These are phyloP conservation scores for Salix dunnii DNA, from an alignment of 345 rosid species.

Conservation along the genomic window DNA sequence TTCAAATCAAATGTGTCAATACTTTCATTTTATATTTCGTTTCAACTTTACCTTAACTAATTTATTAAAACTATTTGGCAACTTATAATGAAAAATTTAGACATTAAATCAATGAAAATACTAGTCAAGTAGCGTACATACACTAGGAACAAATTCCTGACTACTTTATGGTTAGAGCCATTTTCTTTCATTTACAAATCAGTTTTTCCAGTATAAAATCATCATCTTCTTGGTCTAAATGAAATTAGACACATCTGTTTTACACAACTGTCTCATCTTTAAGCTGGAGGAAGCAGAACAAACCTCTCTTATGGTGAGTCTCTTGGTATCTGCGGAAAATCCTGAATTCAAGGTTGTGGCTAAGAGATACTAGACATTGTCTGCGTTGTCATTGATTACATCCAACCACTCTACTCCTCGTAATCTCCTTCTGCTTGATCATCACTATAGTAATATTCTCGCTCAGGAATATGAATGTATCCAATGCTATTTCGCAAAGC, in stretches of 20 bases:
- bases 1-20: too few species aligned
- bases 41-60: too few species aligned
- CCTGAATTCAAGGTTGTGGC: constrained; percentile 64
- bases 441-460: constrained; percentile 8
- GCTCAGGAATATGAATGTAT: constrained; percentile 15
- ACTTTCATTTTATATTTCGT: too few species aligned
- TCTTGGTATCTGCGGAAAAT: constrained; percentile 59
- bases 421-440: background rate
- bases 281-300: background rate
- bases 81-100: too few species aligned
- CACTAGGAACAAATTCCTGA: too few species aligned
- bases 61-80: too few species aligned
- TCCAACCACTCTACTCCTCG: constrained; percentile 3
- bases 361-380: constrained; percentile 40
- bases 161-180: too few species aligned
- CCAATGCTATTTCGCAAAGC: constrained; percentile 50
- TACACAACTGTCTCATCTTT: background rate
- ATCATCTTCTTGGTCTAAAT: too few species aligned
- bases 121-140: too few species aligned
- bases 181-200: too few species aligned
- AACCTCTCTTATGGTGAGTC: background rate
- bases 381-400: constrained; percentile 6
- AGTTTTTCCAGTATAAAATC: too few species aligned
- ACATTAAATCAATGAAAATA: too few species aligned
- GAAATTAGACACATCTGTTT: background rate